A percentile compares a stretch with the other conserved stretches of the same genome.
phyloP scores from a whole-genome alignment of 139 green algal genomes.

The Volvox africanus region DNA sequence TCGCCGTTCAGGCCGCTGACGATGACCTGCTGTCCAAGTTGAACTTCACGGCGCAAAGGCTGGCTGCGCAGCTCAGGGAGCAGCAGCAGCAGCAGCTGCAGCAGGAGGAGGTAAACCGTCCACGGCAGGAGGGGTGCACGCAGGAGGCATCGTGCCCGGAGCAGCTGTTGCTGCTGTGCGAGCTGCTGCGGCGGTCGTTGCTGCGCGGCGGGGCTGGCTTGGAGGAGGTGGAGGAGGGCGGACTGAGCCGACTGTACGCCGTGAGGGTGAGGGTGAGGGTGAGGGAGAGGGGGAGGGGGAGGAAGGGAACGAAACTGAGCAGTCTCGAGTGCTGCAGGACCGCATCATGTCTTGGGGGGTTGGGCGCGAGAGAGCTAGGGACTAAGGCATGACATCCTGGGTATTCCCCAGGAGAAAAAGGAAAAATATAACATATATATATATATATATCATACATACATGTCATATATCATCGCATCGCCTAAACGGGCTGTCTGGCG shows the following conservation, averaged over 20 bases:
- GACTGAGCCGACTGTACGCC: neutral
- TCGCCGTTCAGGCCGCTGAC: neutral
- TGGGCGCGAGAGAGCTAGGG: too few relatives aligned
- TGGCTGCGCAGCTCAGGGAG: neutral
- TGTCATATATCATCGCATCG: too few relatives aligned
- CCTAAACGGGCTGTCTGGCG: too few relatives aligned
- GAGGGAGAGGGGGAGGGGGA: neutral
- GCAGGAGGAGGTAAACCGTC: neutral
- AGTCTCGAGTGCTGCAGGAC: neutral
- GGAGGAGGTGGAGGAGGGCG: conserved; percentile 11
- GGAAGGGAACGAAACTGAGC: neutral
- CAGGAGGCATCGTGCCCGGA: neutral
- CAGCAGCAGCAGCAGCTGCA: neutral
- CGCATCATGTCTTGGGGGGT: neutral
- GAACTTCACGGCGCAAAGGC: neutral
- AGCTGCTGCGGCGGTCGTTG: conserved; percentile 19
- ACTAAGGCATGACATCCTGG: too few relatives aligned
- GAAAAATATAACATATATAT: too few relatives aligned
- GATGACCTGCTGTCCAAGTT: neutral
- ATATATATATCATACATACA: too few relatives aligned
- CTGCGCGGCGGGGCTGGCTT: conserved; percentile 16
- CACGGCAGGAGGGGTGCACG: neutral
- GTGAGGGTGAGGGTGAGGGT: neutral
- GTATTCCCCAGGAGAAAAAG: too few relatives aligned
- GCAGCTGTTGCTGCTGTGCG: conserved; percentile 13